Evolutionary conservation across 2,329 filamentous ascomycete genomes (phyloP), one percentile per base, ranked within the genome.

Genomic region (Boeremia lycopersici): DNA sequence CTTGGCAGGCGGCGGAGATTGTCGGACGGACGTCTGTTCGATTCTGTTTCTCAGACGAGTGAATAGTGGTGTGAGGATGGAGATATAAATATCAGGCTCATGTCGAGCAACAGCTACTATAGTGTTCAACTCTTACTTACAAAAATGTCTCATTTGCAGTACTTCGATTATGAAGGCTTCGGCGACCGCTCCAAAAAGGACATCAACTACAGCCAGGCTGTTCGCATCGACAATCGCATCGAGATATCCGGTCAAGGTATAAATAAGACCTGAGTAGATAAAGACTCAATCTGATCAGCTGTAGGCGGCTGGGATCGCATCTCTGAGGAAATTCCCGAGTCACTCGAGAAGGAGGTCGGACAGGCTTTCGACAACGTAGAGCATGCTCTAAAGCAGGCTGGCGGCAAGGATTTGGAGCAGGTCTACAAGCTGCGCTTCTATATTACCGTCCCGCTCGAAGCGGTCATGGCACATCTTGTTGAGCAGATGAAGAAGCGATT

Each of bases 341-440:
- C 56, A 8, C 30, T 69, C 23, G 39, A 47, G 1, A 51, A 50
- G 1, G 64, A 72, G 53, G 51, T 72, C n/a, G 62, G 64, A 11
- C 67, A 66, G 39, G 80, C 82, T 0, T 86, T 86, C 58, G 70
- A 64, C 11, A 86, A 86, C 53, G 79, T 86, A 10, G 80, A 86
- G 2, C 65, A 74, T n/a, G 75, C 72, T 34, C 68, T 86, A 6
- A 76, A 76, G 36, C 62, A 79, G 10, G 82, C 82, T 0, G 84
- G 84, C 2, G 81, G 81, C 0, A 78, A 79, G 47, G 82, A 81
- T 1, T 82, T 80, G 78, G 65, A 70, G 9, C 80, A 85, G 55
- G 81, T 85, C 0, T 72, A 69, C 50, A 70, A 66, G 26, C 38
- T 61, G 4, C 53, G 64, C 1, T 26, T 64, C 1, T 69, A 66